Evolutionary conservation across 805 yeast species (phyloP).

Genomic region (Metschnikowia sp.): DNA sequence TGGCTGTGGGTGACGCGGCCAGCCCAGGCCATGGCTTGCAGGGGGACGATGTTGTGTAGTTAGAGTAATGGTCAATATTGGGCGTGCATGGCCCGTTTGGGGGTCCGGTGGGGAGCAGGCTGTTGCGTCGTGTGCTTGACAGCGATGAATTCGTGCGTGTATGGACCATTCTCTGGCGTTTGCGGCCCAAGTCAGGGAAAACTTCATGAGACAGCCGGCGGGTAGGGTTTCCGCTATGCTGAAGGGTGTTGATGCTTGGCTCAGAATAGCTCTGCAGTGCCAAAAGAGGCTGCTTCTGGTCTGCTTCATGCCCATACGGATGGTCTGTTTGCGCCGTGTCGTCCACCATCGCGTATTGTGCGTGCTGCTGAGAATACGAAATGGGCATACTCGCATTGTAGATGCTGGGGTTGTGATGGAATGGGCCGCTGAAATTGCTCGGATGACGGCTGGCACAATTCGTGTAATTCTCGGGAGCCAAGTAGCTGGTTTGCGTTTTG

Average conservation of each 20-base stretch:
- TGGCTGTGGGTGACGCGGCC: neutral
- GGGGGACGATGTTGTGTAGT: constrained; percentile 7
- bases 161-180: neutral
- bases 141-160: neutral
- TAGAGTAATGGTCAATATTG: constrained; percentile 1
- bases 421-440: neutral
- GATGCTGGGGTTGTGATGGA: neutral
- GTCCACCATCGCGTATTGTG: neutral
- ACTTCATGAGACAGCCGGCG: constrained; percentile 3
- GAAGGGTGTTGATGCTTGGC: neutral
- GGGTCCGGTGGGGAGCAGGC: constrained; percentile 1
- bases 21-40: constrained; percentile 1
- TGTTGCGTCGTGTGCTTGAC: constrained; percentile 7
- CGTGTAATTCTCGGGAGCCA: neutral
- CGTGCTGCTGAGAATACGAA: neutral
- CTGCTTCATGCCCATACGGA: too few relatives aligned
- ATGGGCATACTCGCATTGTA: neutral
- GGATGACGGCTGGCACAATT: neutral
- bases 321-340: too few relatives aligned
- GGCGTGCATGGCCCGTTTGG: neutral
- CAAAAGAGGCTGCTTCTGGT: too few relatives aligned
- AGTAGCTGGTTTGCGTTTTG: neutral
- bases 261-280: too few relatives aligned
- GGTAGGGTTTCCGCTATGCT: neutral
- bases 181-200: neutral